Base-by-base conservation (phyloP, 2,329 filamentous ascomycete genomes). In the Nemania abortiva region DNA sequence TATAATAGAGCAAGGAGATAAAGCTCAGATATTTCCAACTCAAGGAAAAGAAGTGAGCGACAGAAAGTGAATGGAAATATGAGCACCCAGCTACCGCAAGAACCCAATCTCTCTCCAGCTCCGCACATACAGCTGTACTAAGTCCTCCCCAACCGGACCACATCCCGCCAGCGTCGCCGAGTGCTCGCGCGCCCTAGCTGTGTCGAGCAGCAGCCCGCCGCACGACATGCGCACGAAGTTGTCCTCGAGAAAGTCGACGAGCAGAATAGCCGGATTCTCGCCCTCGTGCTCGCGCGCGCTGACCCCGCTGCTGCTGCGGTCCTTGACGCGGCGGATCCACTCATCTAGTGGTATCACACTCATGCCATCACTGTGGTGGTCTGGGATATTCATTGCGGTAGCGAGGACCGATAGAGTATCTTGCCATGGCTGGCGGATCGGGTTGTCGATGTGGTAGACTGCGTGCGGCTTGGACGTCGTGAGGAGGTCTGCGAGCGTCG, bases 161-260 rank as follows among this genome's bases (percentile, higher is more conserved):
- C 76, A 68, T 13, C 29, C 68, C 1, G 73, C 67, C 64, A 85
- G 65, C 0, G 78, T 79, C 20, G 71, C 34, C 0, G 83, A 85
- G 73, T 84, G 79, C 68, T 81, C 75, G 1, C 59, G 63, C 3
- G 75, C 73, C 31, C 78, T 77, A 11, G 72, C 65, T 0, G 80
- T 82, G 61, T 72, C 67, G 2, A 72, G 61, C 1, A 72, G 22
- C 13, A 72, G 24, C 3, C 64, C 67, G 13, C 70, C 70, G 29
- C 70, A 70, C 11, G 70, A 64, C 70, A 72, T 72, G 13, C 58
- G 45, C 4, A 54, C 45, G 47, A 65, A 72, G 49, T 70, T 53
- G 9, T 61, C 42, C 37, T 72, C 60, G 22, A 70, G 42, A 42
- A 72, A 72, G 31, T 65, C 63, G 4, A 69, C 15, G 0, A 71